These are phyloP conservation scores for Russula olivacea DNA, from an alignment of 768 basidiomycete genomes.

Conservation along the genomic window DNA sequence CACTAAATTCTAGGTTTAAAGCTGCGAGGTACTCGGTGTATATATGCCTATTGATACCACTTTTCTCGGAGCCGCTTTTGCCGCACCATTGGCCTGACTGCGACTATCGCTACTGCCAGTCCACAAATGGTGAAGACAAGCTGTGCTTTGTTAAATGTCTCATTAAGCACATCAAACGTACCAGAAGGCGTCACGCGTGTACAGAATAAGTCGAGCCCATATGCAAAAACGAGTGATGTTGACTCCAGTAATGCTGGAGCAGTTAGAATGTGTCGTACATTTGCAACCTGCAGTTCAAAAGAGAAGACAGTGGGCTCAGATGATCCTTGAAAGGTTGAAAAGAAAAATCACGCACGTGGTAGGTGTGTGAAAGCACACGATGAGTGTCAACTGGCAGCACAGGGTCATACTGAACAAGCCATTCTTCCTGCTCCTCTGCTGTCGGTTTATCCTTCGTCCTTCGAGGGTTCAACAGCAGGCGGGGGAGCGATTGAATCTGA, in stretches of 20 bases:
- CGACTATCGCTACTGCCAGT: constrained; percentile 65
- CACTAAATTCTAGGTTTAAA: background rate
- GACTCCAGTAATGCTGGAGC: constrained; percentile 86
- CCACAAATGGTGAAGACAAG: constrained; percentile 76
- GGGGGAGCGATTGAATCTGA: constrained; percentile 70
- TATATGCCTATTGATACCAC: constrained; percentile 53
- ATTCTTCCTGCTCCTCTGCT: constrained; percentile 75
- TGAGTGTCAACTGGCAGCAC: constrained; percentile 64
- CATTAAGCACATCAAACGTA: constrained; percentile 88
- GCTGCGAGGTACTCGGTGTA: background rate
- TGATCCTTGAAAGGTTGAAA: background rate
- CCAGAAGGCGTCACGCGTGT: constrained; percentile 80
- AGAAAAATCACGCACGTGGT: constrained; percentile 39
- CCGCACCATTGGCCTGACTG: constrained; percentile 76
- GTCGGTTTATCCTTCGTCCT: constrained; percentile 75
- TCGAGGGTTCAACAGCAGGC: constrained; percentile 74
- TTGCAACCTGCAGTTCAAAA: constrained; percentile 49
- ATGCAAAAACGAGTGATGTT: constrained; percentile 80
- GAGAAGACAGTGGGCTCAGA: background rate
- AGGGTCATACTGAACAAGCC: constrained; percentile 80
- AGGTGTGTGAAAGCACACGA: constrained; percentile 50
- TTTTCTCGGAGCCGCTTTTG: constrained; percentile 59
- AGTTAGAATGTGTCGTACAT: constrained; percentile 62
- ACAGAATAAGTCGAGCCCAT: constrained; percentile 86
- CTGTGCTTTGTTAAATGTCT: constrained; percentile 91